These are phyloP conservation scores for Xylaria palmicola DNA, from an alignment of 495 filamentous ascomycete species.

Conservation along the genomic window DNA sequence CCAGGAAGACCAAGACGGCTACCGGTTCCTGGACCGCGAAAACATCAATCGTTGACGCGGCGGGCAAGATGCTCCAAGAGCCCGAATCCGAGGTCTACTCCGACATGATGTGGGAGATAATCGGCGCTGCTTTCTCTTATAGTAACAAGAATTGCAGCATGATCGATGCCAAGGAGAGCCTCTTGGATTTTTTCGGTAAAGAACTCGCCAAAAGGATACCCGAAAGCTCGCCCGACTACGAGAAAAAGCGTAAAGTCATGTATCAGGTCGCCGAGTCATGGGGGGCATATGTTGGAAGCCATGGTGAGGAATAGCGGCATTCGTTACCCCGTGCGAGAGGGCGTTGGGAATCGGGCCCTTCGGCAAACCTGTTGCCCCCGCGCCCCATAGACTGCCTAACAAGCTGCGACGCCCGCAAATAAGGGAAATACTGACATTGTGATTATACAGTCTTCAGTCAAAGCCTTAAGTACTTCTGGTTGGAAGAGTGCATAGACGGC, in stretches of 20 bases:
- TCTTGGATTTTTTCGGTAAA: conserved; percentile 74
- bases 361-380: neutral
- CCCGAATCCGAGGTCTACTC: conserved; percentile 53
- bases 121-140: conserved; percentile 75
- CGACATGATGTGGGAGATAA: conserved; percentile 72
- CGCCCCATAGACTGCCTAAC: neutral
- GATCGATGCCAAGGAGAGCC: conserved; percentile 65
- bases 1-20: conserved; percentile 62
- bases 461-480: conserved; percentile 86
- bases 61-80: conserved; percentile 58
- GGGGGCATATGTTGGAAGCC: conserved; percentile 85
- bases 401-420: neutral
- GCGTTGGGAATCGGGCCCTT: no score
- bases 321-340: conserved; percentile 5
- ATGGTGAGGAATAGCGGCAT: conserved; percentile 8
- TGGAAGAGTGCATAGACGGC: conserved; percentile 94
- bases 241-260: conserved; percentile 52
- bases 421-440: neutral
- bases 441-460: conserved; percentile 57
- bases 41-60: conserved; percentile 59
- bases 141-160: conserved; percentile 64
- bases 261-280: conserved; percentile 71
- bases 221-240: conserved; percentile 43
- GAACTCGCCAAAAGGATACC: conserved; percentile 55
- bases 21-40: conserved; percentile 58